Evolutionary conservation across 345 rosid genomes (phyloP).

Genomic region (Citrus glauca): DNA sequence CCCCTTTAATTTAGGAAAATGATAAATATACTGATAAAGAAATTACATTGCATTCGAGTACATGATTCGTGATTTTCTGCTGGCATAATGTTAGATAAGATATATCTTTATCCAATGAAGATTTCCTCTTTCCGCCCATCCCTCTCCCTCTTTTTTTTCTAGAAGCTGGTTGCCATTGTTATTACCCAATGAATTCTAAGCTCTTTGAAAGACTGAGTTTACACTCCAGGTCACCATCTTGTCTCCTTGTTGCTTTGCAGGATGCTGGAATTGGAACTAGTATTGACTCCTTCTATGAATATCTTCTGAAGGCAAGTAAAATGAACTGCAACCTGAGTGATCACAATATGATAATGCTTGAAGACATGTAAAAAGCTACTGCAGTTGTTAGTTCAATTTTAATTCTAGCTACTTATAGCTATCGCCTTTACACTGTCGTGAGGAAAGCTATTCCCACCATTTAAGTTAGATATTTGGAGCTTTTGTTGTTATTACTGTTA

Average conservation of each 20-base stretch:
- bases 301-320: slow-evolving; percentile 82
- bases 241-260: slow-evolving; percentile 46
- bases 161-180: background rate
- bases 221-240: background rate
- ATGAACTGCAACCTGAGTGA: background rate
- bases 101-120: background rate
- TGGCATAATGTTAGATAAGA: background rate
- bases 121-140: no score
- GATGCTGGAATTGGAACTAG: slow-evolving; percentile 99
- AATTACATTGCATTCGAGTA: background rate
- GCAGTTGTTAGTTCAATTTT: background rate
- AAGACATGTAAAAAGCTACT: background rate
- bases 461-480: background rate
- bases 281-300: slow-evolving; percentile 96
- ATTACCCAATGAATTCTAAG: background rate
- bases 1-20: background rate
- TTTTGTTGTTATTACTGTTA: background rate
- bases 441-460: background rate
- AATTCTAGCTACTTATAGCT: background rate
- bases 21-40: background rate
- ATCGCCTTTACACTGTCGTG: background rate
- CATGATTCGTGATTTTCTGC: background rate
- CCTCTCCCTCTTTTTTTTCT: background rate
- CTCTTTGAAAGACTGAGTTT: background rate
- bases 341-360: background rate